phyloP scores from a whole-genome alignment of 148 eudicot genomes.

The Linanthus parryae region DNA sequence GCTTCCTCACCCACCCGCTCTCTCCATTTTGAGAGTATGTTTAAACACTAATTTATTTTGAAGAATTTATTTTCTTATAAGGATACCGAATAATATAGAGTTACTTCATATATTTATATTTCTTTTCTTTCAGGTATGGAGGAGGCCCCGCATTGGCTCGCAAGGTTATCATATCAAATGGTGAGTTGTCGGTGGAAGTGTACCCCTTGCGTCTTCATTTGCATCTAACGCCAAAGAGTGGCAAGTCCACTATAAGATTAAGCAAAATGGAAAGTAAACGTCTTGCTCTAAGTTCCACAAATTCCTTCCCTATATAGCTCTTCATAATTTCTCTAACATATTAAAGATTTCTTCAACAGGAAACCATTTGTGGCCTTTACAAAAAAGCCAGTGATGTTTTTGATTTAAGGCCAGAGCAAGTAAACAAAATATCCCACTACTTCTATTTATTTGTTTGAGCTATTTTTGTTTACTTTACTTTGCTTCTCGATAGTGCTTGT shows the following conservation, averaged over 20 bases:
- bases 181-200: slow-evolving; percentile 88
- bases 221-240: slow-evolving; percentile 72
- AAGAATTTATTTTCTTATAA: no score
- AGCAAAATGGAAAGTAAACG: slow-evolving; percentile 71
- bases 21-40: no score
- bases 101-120: no score
- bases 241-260: slow-evolving; percentile 56
- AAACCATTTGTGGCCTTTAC: slow-evolving; percentile 84
- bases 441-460: background rate
- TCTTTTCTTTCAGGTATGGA: slow-evolving; percentile 94
- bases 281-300: no score
- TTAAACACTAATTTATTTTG: no score
- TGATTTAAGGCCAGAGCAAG: slow-evolving; percentile 67
- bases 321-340: slow-evolving; percentile 4
- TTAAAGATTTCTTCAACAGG: slow-evolving; percentile 39
- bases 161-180: slow-evolving; percentile 71
- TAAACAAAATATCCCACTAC: no score
- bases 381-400: slow-evolving; percentile 82
- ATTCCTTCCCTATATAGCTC: no score
- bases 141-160: slow-evolving; percentile 93
- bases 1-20: no score
- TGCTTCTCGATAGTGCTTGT: background rate
- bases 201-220: slow-evolving; percentile 87
- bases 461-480: background rate
- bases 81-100: no score